Evolutionary conservation across 2,329 filamentous ascomycete genomes (phyloP), one percentile per base, ranked within the genome.

Genomic region (Byssothecium circinans): DNA sequence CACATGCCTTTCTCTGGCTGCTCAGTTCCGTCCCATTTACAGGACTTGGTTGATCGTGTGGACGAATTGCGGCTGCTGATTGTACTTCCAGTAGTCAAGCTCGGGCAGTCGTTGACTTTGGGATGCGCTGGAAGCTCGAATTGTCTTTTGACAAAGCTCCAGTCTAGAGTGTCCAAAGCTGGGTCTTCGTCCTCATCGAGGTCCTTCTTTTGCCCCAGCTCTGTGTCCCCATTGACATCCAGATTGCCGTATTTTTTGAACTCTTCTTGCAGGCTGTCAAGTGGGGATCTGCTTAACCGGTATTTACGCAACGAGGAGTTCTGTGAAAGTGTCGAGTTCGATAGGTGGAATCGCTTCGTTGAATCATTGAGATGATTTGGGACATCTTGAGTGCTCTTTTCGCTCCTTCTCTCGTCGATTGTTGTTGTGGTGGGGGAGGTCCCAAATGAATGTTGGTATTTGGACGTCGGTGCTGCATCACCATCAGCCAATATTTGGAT

Each of bases 1-100:
- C 89, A 92, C 51, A 85, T 79, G 22, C 77, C 78, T 58, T 83
- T 84, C 57, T 82, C 77, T 50, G 75, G 38, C 5, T 43, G 33
- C 64, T 87, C 84, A 45, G 83, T 76, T 47, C 79, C 81, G 65
- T 81, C 86, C 58, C 80, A 55, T 25, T 47, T 47, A n/a, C 46
- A 42, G 7, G 55, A 59, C 27, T 49, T 54, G 3, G 54, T 50
- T 8, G 58, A 61, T 33, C 56, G 54, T 6, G 54, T 59, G 4
- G 58, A 61, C 3, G 58, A 58, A 17, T 61, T 61, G 4, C 56
- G 58, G 34, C 58, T 61, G 45, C 56, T 58, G 2, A 56, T 44
- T 4, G 53, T 57, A 32, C 56, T 53, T 10, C 52, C 53, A 15
- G 54, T 61, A 8, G 50, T 44, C 11, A 61, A 35, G 23, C 56